phyloP scores from a whole-genome alignment of 108 stramenopile genomes.

The Schizochytrium sp. region DNA sequence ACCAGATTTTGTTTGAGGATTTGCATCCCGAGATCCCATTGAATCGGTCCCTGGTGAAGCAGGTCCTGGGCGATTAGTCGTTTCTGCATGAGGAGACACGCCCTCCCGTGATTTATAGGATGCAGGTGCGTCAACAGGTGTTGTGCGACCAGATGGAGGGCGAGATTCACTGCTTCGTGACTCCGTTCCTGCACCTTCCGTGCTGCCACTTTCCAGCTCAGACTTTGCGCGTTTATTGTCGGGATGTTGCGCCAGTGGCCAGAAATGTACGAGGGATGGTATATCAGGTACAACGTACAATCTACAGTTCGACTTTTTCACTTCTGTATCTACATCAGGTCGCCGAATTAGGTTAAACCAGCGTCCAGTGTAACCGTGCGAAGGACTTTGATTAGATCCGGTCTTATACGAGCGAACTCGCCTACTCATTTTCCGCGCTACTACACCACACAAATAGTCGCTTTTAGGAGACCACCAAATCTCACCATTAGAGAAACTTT shows the following conservation, averaged over 20 bases:
- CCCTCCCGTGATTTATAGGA: background rate
- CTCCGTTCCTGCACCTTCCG: too few species aligned
- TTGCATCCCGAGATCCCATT: background rate
- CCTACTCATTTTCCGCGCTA: constrained; percentile 22
- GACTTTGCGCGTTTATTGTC: too few species aligned
- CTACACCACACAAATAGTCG: background rate
- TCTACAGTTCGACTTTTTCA: background rate
- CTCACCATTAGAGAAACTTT: constrained; percentile 38
- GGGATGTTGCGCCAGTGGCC: background rate
- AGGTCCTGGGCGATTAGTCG: background rate
- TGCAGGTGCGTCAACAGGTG: background rate
- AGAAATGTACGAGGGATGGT: constrained; percentile 19
- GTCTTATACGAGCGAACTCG: background rate
- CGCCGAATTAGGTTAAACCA: background rate
- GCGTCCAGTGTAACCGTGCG: constrained; percentile 44
- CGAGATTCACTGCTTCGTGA: background rate
- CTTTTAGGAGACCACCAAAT: background rate
- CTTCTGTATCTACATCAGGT: background rate
- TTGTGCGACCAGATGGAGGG: background rate
- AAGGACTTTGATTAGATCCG: background rate
- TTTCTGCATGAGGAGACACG: too few species aligned
- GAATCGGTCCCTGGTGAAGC: background rate
- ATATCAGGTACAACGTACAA: background rate
- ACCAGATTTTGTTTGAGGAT: background rate
- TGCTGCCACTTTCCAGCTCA: too few species aligned